Base-by-base conservation (phyloP, 441 rosid species). In the Melastoma candidum region DNA sequence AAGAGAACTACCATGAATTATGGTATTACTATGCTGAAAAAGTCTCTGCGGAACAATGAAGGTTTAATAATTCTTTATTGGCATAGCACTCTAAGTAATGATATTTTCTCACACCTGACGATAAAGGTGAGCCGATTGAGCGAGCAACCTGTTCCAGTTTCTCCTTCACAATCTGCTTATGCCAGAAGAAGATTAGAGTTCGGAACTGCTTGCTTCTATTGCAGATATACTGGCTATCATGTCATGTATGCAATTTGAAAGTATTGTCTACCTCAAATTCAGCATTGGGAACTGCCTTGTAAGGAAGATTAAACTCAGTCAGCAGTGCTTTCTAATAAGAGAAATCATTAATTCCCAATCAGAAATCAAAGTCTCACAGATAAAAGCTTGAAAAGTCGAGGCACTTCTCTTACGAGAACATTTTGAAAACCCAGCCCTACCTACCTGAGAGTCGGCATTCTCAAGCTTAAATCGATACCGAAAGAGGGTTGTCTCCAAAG, bases 401-500 rank as follows among this genome's bases (percentile, higher is more conserved):
- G 48, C 49, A 48, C 13, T 29, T 29, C 8, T 36, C 1, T 36
- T 36, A 36, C 6, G 41, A 36, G 8, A 36, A 36, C 41, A 36
- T 36, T 36, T 36, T 36, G 27, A 7, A 29, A 52, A 25, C 25
- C 10, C 12, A 27, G 44, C 7, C 22, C 58, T 11, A 45, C 53
- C 53, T 59, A 85, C 99, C 94, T 77, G 86, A 59, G 73, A 77
- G 63, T 90, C 89, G 12, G 65, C 24, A 26, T 43, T 43, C 66
- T 59, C 3, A 39, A 0, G 12, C 52, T 57, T 62, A 66, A 87
- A 94, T 2, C 90, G 70, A 60, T 80, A 63, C 2, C 92, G 85
- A 58, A 90, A 94, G 26, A 94, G 86, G 4, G 83, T 59, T 46
- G 89, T 82, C 76, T 94, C 96, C 85, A 74, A 82, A 26, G 88